These are phyloP conservation scores for Didymosphaeria variabile DNA, from an alignment of 2,329 filamentous ascomycete species.

Conservation along the genomic window DNA sequence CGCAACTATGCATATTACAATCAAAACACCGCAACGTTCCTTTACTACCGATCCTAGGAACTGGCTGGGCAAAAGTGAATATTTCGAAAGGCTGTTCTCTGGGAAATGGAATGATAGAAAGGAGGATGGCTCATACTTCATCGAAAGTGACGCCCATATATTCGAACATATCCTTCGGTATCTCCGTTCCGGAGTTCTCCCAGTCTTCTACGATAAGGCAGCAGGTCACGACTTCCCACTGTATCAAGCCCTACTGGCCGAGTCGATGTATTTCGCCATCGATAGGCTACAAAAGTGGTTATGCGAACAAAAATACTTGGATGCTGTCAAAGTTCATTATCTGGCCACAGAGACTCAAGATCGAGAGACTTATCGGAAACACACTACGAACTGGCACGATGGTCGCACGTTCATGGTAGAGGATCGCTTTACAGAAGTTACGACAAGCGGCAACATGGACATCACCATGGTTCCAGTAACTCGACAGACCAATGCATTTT, in stretches of 20 bases:
- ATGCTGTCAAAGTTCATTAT: slow-evolving; percentile 25
- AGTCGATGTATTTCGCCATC: slow-evolving; percentile 47
- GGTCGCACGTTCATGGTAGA: slow-evolving; percentile 15
- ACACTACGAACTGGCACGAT: slow-evolving; percentile 4
- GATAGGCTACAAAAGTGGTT: slow-evolving; percentile 41
- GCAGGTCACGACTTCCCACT: slow-evolving; percentile 41
- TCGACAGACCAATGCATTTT: slow-evolving; percentile 10
- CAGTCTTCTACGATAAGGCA: slow-evolving; percentile 45
- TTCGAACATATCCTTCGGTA: slow-evolving; percentile 50
- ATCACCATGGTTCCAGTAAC: slow-evolving; percentile 15
- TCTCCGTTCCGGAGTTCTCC: slow-evolving; percentile 43
- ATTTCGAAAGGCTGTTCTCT: slow-evolving; percentile 19
- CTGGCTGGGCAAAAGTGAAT: slow-evolving; percentile 19
- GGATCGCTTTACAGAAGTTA: slow-evolving; percentile 15
- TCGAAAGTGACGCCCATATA: slow-evolving; percentile 46
- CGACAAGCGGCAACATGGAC: slow-evolving; percentile 16
- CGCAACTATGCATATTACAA: slow-evolving; percentile 17
- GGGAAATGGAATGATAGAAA: slow-evolving; percentile 23
- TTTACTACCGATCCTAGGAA: slow-evolving; percentile 19
- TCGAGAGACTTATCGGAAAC: slow-evolving; percentile 2
- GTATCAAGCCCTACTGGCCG: slow-evolving; percentile 41
- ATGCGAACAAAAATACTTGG: slow-evolving; percentile 25
- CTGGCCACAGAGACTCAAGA: slow-evolving; percentile 1
- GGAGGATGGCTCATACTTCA: slow-evolving; percentile 44
- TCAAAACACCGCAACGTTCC: slow-evolving; percentile 19